A percentile compares a stretch with the other conserved stretches of the same genome.
phyloP scores from a whole-genome alignment of 2,329 filamentous ascomycete species.

The Orbilia quercus region DNA sequence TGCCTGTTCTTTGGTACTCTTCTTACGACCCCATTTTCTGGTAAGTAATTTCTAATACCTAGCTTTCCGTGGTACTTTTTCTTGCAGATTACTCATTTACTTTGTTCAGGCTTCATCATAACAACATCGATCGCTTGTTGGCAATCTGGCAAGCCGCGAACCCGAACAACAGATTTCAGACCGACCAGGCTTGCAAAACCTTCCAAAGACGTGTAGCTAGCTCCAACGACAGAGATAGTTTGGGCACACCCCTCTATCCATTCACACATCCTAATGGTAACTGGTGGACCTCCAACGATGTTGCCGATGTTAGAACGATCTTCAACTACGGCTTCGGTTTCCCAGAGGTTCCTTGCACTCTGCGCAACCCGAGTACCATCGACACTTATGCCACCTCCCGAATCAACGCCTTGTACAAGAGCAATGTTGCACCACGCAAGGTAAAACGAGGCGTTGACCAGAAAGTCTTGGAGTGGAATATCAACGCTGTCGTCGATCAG shows the following conservation, averaged over 20 bases:
- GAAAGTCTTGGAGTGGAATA: slow-evolving; percentile 56
- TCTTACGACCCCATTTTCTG: slow-evolving; percentile 61
- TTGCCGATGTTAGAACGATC: slow-evolving; percentile 44
- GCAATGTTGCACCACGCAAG: not conserved
- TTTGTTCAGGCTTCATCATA: slow-evolving; percentile 54
- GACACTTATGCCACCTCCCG: slow-evolving; percentile 37
- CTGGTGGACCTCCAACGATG: slow-evolving; percentile 53
- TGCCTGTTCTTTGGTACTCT: slow-evolving; percentile 59
- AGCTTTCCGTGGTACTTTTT: slow-evolving; percentile 17
- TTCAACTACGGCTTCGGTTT: slow-evolving; percentile 57
- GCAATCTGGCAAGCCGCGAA: slow-evolving; percentile 60
- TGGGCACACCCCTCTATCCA: slow-evolving; percentile 57
- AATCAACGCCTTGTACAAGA: slow-evolving; percentile 56
- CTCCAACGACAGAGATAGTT: slow-evolving; percentile 22
- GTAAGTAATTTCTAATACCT: slow-evolving; percentile 34
- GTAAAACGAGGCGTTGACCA: not conserved
- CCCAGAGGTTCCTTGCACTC: slow-evolving; percentile 56
- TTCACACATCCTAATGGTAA: slow-evolving; percentile 53
- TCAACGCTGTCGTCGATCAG: slow-evolving; percentile 56
- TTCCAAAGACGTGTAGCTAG: slow-evolving; percentile 36
- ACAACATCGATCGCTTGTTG: slow-evolving; percentile 58
- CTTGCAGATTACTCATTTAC: slow-evolving; percentile 1
- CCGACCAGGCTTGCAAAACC: slow-evolving; percentile 30
- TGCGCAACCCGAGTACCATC: slow-evolving; percentile 12
- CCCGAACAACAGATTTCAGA: slow-evolving; percentile 32